Base-by-base conservation (phyloP, 495 filamentous ascomycete genomes). In the Neurospora sp. region DNA sequence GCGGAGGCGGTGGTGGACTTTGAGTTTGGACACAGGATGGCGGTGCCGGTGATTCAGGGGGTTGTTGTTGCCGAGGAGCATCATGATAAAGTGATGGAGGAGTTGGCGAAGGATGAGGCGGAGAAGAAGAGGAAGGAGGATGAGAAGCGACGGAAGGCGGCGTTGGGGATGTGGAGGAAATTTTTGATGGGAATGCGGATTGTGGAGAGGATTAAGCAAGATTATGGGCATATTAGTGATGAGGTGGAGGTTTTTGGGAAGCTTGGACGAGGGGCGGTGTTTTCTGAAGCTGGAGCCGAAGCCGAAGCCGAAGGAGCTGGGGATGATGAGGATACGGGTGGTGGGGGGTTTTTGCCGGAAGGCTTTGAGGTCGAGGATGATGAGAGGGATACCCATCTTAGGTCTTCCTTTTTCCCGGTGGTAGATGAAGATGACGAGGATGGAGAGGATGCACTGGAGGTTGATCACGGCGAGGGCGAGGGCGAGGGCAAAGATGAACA, bases 1-100 rank as follows among this genome's bases (percentile, higher is more conserved):
- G 96, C 96, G 1, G 96, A 99, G 78, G 96, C 96, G 24, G 95
- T 97, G 11, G 94, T 92, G 4, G 96, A 94, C 5, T 99, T 99
- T 82, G 96, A 99, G 80, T 99, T 99, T 82, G 92, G 93, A 11
- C 90, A 92, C 69, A 90, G 94, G 75, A 92, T 95, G 87, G 96
- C 96, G 10, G 92, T 98, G 21, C 96, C 96, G 11, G 90, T 97
- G 3, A 90, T 98, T 59, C 90, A 93, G 69, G 96, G 96, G 0
- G 93, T 98, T 0, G 93, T 99, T 0, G 85, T 97, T 2, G 94
- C 96, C 0, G 86, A 86, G 70, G 94, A 94, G 79, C 86, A 97
- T 76, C 89, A 92, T 75, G 89, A 90, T 8, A 74, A 87, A 36
- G 84, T 98, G 8, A 89, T 91, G 77, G 93, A 96, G 78, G 92